Evolutionary conservation across 768 basidiomycete species (phyloP), one percentile per base, ranked within the genome.

Genomic region (Tricholoma bakamatsutake): DNA sequence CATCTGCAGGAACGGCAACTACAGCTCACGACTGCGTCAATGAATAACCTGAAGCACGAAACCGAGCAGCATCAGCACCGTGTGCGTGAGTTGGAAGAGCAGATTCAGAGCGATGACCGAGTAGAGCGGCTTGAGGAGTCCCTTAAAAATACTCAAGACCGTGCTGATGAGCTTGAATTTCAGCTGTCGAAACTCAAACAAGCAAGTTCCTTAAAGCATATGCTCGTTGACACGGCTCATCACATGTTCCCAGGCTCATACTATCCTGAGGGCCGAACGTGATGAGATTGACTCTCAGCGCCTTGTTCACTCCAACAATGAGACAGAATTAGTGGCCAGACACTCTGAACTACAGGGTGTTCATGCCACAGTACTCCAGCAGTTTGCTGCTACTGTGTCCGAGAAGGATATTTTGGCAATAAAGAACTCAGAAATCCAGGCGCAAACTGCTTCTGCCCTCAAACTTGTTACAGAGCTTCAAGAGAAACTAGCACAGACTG

Each of bases 81-180:
- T 53, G 76, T 85, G 24, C 83, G 82, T 27, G 88, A 92, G 60
- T 69, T 93, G 31, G 83, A 89, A 62, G 90, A 92, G 58, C 87
- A 90, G 60, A 85, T 93, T 18, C 83, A 92, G 67, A 85, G 81
- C 57, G 90, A 93, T 64, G 89, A 93, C 68, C 84, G 88, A 40
- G 83, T 84, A 13, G 90, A 91, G 59, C 78, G 78, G 42, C 70
- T 92, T 24, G 90, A 92, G 65, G 71, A 72, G 45, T 86, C 86
- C 7, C 71, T 93, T 47, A 85, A 85, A 64, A 84, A 90, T 62
- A 85, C 85, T 24, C 88, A 90, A 62, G 83, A 93, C 62, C 85
- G 86, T 53, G 87, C 87, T 4, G 90, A 89, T 57, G 89, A 91
- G 64, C 78, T 93, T 8, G 90, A 92, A 62, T 88, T 90, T 62